Evolutionary conservation across 2,329 filamentous ascomycete genomes (phyloP).

Genomic region (Chrysosporium keratinophilum): DNA sequence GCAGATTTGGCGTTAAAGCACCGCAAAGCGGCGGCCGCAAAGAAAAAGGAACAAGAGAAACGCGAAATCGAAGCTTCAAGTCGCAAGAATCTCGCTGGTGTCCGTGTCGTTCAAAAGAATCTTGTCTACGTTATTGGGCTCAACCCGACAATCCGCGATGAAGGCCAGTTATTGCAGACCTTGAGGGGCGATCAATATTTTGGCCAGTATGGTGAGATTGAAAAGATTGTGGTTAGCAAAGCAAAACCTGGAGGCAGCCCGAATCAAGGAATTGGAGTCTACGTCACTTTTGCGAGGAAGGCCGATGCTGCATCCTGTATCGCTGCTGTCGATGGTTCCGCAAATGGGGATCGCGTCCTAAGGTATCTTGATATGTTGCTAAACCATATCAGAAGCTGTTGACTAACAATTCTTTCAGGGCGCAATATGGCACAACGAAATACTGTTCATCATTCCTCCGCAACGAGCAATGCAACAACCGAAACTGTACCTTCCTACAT

Average conservation of each 20-base stretch:
- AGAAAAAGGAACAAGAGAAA: constrained; percentile 92
- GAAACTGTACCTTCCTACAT: constrained; percentile 95
- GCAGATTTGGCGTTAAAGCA: constrained; percentile 55
- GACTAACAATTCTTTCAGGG: constrained; percentile 32
- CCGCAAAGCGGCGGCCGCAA: constrained; percentile 79
- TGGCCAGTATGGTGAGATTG: constrained; percentile 94
- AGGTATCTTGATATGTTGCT: constrained; percentile 50
- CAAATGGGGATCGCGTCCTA: constrained; percentile 77
- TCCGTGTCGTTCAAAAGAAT: constrained; percentile 96
- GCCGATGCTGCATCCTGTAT: constrained; percentile 87
- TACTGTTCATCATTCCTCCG: constrained; percentile 96
- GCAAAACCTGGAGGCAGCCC: constrained; percentile 61
- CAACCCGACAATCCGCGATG: constrained; percentile 82
- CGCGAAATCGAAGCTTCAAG: constrained; percentile 92
- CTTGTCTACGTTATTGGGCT: constrained; percentile 95
- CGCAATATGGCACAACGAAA: constrained; percentile 82
- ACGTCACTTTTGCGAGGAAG: constrained; percentile 93
- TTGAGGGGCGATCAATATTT: constrained; percentile 88
- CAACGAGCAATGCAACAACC: constrained; percentile 87
- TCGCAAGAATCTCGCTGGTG: constrained; percentile 88
- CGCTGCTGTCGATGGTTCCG: constrained; percentile 78
- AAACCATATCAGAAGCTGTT: neutral
- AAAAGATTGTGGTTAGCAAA: constrained; percentile 98
- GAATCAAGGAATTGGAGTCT: constrained; percentile 85
- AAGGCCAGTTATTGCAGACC: constrained; percentile 74